Base-by-base conservation (phyloP, 345 rosid genomes). In the Lumnitzera racemosa region DNA sequence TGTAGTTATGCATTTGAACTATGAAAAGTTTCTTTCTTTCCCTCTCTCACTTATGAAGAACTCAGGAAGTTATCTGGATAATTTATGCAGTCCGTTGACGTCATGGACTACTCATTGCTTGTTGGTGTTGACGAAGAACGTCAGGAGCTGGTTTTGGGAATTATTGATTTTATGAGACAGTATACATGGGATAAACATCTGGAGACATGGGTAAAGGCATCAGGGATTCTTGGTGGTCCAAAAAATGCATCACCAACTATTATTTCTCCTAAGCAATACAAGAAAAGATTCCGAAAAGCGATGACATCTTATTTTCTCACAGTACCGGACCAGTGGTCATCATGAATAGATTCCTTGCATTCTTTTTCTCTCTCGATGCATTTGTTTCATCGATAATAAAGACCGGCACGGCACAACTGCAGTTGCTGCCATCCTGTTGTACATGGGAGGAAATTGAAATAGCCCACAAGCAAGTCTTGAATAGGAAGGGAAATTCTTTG, bases 161-260 rank as follows among this genome's bases (percentile, higher is more conserved):
- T 95, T 66, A 95, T 95, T 12, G 99, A 95, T 78, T 90, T 80
- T 87, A 80, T 90, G 88, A 83, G 99, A 80, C 96, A 95, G 61
- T 95, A 95, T 74, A 95, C 99, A 57, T 95, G 99, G 99, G 99
- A 95, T 76, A 95, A 95, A 79, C 97, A 95, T 48, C 75, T 95
- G 67, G 99, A 95, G 85, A 88, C 99, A 13, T 90, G 95, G 99
- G 91, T 95, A 2, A 95, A 95, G 75, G 88, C 95, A 14, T 71
- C 92, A 1, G 96, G 96, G 36, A 84, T 90, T 51, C 83, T 95
- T 11, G 99, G 99, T 3, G 99, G 99, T 52, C 80, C 72, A 0
- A 95, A 76, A 74, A 86, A 90, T 61, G 89, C 84, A 50, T 58
- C 96, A 27, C 97, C 97, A 0, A 95, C 99, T 4, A 83, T 95